A percentile compares a stretch with the other conserved stretches of the same genome.
Evolutionary conservation across 805 yeast genomes (phyloP).

Genomic region (Clavispora carvajalis): DNA sequence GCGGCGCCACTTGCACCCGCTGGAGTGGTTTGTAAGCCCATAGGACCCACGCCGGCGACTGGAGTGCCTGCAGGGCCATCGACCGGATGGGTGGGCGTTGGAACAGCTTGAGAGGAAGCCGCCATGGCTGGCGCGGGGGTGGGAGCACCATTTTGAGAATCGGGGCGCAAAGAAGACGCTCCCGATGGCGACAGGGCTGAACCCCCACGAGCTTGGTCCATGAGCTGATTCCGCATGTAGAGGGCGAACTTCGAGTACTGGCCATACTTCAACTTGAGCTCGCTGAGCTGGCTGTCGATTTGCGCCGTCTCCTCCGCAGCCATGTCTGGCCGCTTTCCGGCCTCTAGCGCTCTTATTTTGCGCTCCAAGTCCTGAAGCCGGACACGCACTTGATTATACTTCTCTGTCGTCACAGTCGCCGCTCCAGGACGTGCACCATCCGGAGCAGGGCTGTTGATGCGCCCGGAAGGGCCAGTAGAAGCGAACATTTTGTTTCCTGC

Average conservation of each 20-base stretch:
- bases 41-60: not conserved
- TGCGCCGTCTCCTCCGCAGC: slow-evolving; percentile 41
- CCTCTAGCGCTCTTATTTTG: slow-evolving; percentile 46
- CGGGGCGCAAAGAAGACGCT: not conserved
- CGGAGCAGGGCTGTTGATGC: not conserved
- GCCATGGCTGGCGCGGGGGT: not conserved
- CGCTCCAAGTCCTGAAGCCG: slow-evolving; percentile 46
- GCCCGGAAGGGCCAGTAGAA: not conserved
- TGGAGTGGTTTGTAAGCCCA: slow-evolving; percentile 2
- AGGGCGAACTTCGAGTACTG: slow-evolving; percentile 48
- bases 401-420: slow-evolving; percentile 28
- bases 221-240: slow-evolving; percentile 39
- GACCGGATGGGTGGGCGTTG: slow-evolving; percentile 1
- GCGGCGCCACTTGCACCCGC: slow-evolving; percentile 4
- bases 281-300: slow-evolving; percentile 45
- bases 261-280: slow-evolving; percentile 41
- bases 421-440: not conserved
- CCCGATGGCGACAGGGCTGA: slow-evolving; percentile 5
- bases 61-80: slow-evolving; percentile 6
- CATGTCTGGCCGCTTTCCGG: slow-evolving; percentile 39
- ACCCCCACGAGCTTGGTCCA: slow-evolving; percentile 23
- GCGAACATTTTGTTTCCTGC: not conserved
- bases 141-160: slow-evolving; percentile 1
- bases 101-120: not conserved
- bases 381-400: slow-evolving; percentile 40